A percentile compares a stretch with the other conserved stretches of the same genome.
phyloP scores from a whole-genome alignment of 2,329 filamentous ascomycete species.

The Pseudocercospora ulei region DNA sequence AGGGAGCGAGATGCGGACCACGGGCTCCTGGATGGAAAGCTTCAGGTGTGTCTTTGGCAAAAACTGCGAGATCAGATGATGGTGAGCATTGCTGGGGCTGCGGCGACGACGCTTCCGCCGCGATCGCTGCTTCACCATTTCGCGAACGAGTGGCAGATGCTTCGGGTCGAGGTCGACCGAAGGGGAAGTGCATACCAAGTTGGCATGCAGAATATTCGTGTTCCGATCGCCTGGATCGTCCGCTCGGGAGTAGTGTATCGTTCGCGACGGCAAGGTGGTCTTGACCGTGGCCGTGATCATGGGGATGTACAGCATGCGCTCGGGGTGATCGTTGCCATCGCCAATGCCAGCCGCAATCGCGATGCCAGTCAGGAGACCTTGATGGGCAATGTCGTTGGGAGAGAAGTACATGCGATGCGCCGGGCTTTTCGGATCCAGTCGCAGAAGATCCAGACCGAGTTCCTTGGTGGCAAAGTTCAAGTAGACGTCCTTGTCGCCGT shows the following conservation, averaged over 20 bases:
- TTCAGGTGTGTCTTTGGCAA: conserved; percentile 91
- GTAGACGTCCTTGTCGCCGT: conserved; percentile 60
- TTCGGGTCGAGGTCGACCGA: conserved; percentile 87
- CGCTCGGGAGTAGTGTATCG: conserved; percentile 65
- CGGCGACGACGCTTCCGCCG: conserved; percentile 7
- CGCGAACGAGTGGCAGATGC: conserved; percentile 75
- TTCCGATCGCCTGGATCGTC: conserved; percentile 69
- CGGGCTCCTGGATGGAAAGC: conserved; percentile 91
- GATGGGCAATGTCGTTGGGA: conserved; percentile 82
- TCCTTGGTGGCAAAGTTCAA: conserved; percentile 93
- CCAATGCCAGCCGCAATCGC: conserved; percentile 88
- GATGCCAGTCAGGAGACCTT: conserved; percentile 81
- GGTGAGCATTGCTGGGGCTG: conserved; percentile 26
- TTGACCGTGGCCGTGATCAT: conserved; percentile 95
- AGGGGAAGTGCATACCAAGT: conserved; percentile 89
- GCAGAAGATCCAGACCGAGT: conserved; percentile 82
- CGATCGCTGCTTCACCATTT: conserved; percentile 51
- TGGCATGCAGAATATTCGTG: conserved; percentile 90
- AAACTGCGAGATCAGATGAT: conserved; percentile 74
- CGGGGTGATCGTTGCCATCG: conserved; percentile 74
- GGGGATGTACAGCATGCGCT: conserved; percentile 82
- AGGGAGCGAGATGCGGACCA: conserved; percentile 78
- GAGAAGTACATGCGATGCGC: conserved; percentile 98
- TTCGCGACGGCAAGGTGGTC: conserved; percentile 90
- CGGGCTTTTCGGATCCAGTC: conserved; percentile 82